Evolutionary conservation across 1,284 basidiomycete genomes (phyloP), one percentile per base, ranked within the genome.

Genomic region (Heterobasidion occidentale): DNA sequence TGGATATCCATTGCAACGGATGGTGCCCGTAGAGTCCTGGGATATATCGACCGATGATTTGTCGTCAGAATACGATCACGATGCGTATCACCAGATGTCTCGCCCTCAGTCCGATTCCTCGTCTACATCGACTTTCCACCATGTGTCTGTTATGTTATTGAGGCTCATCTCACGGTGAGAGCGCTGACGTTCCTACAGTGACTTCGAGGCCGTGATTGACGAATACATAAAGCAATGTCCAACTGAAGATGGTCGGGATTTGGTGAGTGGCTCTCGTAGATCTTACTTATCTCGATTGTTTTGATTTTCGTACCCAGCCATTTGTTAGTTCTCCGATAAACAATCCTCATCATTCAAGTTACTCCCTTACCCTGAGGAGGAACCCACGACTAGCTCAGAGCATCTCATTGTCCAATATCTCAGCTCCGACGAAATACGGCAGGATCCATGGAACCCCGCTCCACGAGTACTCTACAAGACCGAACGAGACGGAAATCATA

Each of bases 361-460:
- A 19, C 57, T 67, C 51, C 61, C 63, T 44, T 62, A 67, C 36
- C 68, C 71, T 61, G 7, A 35, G 52, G 11, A 54, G 60, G 36
- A 38, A 58, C n/a, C 56, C 14, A 51, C 36, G 20, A 44, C 54
- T 38, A 52, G 60, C 3, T 48, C 62, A 17, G 77, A 78, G 58
- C 62, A 77, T 7, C 58, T 68, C 20, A 60, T 79, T n/a, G 62
- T 77, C 11, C 66, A 74, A 14, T 67, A 72, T 15, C 70, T 80
- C 47, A 79, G 79, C 58, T 65, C 72, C 14, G 65, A 68, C 35
- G 70, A 74, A 35, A 60, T 70, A 3, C 73, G 77, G 9, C 60
- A 68, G 45, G 79, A 80, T 61, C 78, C 79, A 1, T 80, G 78
- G 79, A 81, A 81, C 59, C 74, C 78, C 7, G 67, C 71, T 9